Conservation (phyloP, 2,329 filamentous ascomycete species). For the Pyrenophora tritici-repentis region DNA sequence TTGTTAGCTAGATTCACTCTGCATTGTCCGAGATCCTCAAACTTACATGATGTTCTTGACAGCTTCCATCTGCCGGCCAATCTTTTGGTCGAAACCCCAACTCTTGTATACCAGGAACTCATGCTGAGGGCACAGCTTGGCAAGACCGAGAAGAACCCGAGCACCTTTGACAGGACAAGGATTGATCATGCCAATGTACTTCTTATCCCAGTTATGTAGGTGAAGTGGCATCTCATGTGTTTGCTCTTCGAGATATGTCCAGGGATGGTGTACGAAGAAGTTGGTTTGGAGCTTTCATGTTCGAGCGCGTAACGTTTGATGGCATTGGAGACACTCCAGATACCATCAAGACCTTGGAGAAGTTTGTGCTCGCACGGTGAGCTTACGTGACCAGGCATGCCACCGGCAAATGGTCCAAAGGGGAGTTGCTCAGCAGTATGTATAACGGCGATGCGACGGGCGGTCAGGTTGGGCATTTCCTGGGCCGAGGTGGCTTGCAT, state of each 20-base stretch:
- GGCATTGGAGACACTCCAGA: constrained; percentile 4
- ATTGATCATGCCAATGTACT: constrained; percentile 1
- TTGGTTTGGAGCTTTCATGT: neutral
- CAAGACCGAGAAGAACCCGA: neutral
- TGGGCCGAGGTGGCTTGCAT: constrained; percentile 1
- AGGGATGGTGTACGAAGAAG: neutral
- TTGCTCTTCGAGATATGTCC: neutral
- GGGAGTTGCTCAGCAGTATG: constrained; percentile 10
- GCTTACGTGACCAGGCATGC: constrained; percentile 4
- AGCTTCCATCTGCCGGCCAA: neutral
- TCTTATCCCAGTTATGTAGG: constrained; percentile 3
- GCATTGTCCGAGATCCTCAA: neutral
- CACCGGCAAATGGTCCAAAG: constrained; percentile 7
- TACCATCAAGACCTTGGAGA: neutral
- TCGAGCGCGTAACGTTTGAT: constrained; percentile 2
- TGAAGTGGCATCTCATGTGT: neutral
- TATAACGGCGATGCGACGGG: constrained; percentile 1
- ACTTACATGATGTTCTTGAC: neutral
- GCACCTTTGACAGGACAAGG: neutral
- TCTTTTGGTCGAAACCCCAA: constrained; percentile 1
- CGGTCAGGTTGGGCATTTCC: neutral
- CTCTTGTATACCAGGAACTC: constrained; percentile 10
- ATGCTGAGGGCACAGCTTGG: constrained; percentile 1
- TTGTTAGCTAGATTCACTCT: neutral
- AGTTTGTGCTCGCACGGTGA: neutral